These are phyloP conservation scores for Vigna trinervia DNA, from an alignment of 306 rosid species.

Conservation along the genomic window DNA sequence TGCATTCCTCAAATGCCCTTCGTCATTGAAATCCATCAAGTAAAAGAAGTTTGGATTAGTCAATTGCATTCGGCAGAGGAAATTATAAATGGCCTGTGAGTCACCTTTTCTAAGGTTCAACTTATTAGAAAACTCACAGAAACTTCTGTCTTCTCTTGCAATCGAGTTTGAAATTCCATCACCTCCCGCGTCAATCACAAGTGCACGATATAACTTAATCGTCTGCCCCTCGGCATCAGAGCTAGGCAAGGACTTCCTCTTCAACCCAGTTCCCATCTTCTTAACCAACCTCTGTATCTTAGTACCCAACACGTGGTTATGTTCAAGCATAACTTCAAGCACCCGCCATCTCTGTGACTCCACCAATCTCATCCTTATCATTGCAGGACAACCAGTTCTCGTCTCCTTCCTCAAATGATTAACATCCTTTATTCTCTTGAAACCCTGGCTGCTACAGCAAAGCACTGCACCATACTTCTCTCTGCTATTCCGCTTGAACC, in stretches of 20 bases:
- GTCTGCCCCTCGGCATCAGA: constrained; percentile 73
- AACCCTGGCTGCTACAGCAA: constrained; percentile 99
- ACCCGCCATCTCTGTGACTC: constrained; percentile 95
- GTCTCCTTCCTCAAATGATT: constrained; percentile 91
- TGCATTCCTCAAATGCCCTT: constrained; percentile 80
- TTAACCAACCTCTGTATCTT: constrained; percentile 66
- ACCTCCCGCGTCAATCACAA: constrained; percentile 83
- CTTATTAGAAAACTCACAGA: constrained; percentile 54
- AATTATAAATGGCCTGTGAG: constrained; percentile 87
- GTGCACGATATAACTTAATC: constrained; percentile 81
- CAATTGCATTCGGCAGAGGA: constrained; percentile 88
- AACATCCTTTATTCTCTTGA: constrained; percentile 86
- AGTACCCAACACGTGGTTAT: constrained; percentile 83
- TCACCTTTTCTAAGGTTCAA: constrained; percentile 86
- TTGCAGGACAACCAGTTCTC: constrained; percentile 97
- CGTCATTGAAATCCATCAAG: constrained; percentile 88
- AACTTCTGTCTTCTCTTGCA: constrained; percentile 52
- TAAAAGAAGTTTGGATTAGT: constrained; percentile 92
- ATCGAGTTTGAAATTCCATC: constrained; percentile 51
- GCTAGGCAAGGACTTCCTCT: constrained; percentile 62
- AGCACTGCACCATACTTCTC: constrained; percentile 98
- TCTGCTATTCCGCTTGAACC: constrained; percentile 93
- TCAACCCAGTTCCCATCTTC: constrained; percentile 68
- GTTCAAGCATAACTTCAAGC: constrained; percentile 83
- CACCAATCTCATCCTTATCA: constrained; percentile 87